Evolutionary conservation across 2,329 filamentous ascomycete species (phyloP).

Genomic region (Malbranchea zuffiana): DNA sequence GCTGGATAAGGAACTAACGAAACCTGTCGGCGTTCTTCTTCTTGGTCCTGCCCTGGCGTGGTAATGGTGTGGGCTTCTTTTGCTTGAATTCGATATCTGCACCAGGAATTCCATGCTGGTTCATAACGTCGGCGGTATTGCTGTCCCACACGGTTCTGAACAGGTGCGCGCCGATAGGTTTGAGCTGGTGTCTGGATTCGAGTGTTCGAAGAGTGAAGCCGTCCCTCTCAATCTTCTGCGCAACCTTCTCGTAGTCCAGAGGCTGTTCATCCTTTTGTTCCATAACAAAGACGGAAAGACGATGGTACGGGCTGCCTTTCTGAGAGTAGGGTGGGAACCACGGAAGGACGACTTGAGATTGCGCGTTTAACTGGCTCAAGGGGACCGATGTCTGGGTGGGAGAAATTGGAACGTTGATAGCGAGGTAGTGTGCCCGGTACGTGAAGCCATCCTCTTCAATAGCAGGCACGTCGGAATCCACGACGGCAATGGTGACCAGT

Average conservation of each 20-base stretch:
- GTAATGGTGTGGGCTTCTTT: slow-evolving; percentile 59
- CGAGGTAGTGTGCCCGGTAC: slow-evolving; percentile 78
- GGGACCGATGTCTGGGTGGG: slow-evolving; percentile 52
- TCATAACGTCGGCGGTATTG: slow-evolving; percentile 76
- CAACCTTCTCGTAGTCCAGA: slow-evolving; percentile 49
- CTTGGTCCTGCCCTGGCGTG: slow-evolving; percentile 42
- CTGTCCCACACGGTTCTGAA: slow-evolving; percentile 91
- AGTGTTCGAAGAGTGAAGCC: slow-evolving; percentile 67
- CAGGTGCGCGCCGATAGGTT: slow-evolving; percentile 69
- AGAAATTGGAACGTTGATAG: slow-evolving; percentile 58
- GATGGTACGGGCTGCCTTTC: slow-evolving; percentile 85
- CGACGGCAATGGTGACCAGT: slow-evolving; percentile 70
- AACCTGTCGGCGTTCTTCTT: slow-evolving; percentile 43
- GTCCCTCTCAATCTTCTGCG: slow-evolving; percentile 45
- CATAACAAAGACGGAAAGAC: slow-evolving; percentile 70
- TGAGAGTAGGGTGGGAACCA: slow-evolving; percentile 82
- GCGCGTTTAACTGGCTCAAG: slow-evolving; percentile 49
- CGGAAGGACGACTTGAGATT: slow-evolving; percentile 58
- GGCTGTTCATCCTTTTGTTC: slow-evolving; percentile 57
- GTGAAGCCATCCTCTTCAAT: slow-evolving; percentile 62
- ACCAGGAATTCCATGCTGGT: slow-evolving; percentile 60
- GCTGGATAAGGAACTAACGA: slow-evolving; percentile 29
- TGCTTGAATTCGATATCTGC: slow-evolving; percentile 76
- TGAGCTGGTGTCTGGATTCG: slow-evolving; percentile 56
- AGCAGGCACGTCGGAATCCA: slow-evolving; percentile 85